Conservation (phyloP, 805 yeast genomes). For the Metschnikowia dekortorum region DNA sequence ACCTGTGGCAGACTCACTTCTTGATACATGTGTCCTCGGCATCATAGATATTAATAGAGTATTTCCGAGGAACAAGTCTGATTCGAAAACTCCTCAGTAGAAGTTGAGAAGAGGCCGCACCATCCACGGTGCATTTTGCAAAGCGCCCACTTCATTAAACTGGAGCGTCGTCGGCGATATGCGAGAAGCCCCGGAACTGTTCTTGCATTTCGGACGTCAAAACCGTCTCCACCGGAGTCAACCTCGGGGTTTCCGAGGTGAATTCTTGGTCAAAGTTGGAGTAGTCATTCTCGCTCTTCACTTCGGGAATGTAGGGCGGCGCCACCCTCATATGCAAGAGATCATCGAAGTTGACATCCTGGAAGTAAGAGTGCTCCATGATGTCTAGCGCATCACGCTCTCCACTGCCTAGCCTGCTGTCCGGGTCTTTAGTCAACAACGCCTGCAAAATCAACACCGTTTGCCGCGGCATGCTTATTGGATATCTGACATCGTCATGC, state of each 20-base stretch:
- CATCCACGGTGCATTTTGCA: no score
- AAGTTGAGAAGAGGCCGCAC: not conserved
- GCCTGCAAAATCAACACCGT: constrained; percentile 93
- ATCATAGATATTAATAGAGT: constrained; percentile 1
- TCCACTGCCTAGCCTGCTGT: constrained; percentile 78
- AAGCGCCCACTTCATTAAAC: constrained; percentile 15
- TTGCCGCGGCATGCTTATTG: constrained; percentile 95
- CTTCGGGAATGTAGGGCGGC: constrained; percentile 89
- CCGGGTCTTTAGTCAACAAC: constrained; percentile 84
- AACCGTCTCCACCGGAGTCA: constrained; percentile 90
- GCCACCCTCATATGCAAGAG: constrained; percentile 63
- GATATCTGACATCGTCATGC: constrained; percentile 94
- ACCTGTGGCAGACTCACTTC: not conserved
- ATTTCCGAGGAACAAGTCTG: not conserved
- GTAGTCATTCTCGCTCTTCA: constrained; percentile 84
- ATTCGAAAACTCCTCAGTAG: not conserved
- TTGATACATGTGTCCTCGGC: not conserved
- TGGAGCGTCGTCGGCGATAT: constrained; percentile 60
- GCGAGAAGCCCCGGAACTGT: constrained; percentile 95
- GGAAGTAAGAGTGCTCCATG: constrained; percentile 93
- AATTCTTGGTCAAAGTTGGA: constrained; percentile 92
- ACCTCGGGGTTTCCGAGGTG: constrained; percentile 88
- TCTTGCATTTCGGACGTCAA: constrained; percentile 88
- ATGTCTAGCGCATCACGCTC: constrained; percentile 87
- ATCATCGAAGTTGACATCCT: constrained; percentile 86